Evolutionary conservation across 345 rosid genomes (phyloP).

Genomic region (Draba incana): DNA sequence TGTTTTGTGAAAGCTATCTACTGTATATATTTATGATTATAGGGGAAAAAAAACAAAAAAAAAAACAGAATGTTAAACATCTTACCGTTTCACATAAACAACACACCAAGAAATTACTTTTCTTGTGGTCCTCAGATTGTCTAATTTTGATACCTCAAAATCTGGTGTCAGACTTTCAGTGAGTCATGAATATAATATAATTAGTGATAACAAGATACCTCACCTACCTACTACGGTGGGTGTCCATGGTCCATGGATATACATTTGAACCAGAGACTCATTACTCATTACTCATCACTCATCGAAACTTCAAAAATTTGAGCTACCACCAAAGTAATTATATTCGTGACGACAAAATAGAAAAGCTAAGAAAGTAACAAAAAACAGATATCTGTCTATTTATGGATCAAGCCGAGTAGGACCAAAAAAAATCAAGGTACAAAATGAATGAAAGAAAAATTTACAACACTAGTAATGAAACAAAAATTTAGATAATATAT

Average conservation of each 20-base stretch:
- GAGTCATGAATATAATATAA: not conserved
- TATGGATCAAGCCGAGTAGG: not conserved
- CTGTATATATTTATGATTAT: too few species aligned
- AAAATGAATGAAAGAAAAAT: too few species aligned
- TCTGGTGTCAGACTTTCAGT: not conserved
- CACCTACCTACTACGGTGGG: slow-evolving; percentile 8
- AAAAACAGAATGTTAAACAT: too few species aligned
- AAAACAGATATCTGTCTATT: not conserved
- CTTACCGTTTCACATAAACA: too few species aligned
- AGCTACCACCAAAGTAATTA: not conserved
- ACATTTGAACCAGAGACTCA: not conserved
- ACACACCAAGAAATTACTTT: too few species aligned
- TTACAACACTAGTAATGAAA: too few species aligned
- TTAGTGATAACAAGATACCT: slow-evolving; percentile 17
- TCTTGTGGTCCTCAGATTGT: not conserved
- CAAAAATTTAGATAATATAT: too few species aligned
- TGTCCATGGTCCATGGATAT: not conserved
- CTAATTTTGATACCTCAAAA: not conserved
- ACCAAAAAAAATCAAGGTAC: not conserved
- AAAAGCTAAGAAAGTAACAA: slow-evolving; percentile 10
- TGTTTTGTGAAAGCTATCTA: too few species aligned
- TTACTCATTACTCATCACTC: too few species aligned
- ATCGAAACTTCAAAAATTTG: not conserved
- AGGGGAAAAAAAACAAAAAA: too few species aligned
- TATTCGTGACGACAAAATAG: not conserved